Conservation (phyloP, 179 eudicot genomes). For the Silene coronaria region DNA sequence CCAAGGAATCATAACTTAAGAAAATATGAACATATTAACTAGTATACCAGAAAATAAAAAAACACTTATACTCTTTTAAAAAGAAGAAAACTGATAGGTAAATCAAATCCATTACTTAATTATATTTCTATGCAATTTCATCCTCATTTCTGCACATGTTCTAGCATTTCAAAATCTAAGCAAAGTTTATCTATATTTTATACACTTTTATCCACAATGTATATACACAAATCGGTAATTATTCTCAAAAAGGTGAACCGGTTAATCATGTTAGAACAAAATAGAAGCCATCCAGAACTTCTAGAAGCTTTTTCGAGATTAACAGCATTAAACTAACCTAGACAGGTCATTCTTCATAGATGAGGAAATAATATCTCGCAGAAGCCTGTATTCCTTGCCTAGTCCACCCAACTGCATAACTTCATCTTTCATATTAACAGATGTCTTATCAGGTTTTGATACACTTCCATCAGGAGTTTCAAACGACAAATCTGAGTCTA, state of each 20-base stretch:
- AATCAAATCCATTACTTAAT: neutral
- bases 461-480: conserved; percentile 24
- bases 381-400: conserved; percentile 57
- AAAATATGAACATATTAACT: neutral
- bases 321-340: conserved; percentile 38
- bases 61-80: too few relatives aligned
- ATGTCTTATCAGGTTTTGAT: conserved; percentile 24
- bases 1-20: neutral
- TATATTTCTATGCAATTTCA: neutral
- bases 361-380: conserved; percentile 63
- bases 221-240: too few relatives aligned
- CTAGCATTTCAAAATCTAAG: neutral
- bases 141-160: neutral
- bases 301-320: neutral
- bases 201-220: too few relatives aligned
- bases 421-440: conserved; percentile 28
- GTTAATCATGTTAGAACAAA: neutral
- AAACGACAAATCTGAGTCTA: conserved; percentile 26
- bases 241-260: neutral
- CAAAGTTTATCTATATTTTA: too few relatives aligned
- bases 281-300: neutral
- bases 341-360: conserved; percentile 47
- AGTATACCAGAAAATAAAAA: too few relatives aligned
- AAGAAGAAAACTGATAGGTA: too few relatives aligned
- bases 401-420: conserved; percentile 57